Percentiles rank a stretch among this genome's conserved stretches.
These are phyloP conservation scores for Allium sativum DNA, from an alignment of 106 monocot species.

Conservation along the genomic window DNA sequence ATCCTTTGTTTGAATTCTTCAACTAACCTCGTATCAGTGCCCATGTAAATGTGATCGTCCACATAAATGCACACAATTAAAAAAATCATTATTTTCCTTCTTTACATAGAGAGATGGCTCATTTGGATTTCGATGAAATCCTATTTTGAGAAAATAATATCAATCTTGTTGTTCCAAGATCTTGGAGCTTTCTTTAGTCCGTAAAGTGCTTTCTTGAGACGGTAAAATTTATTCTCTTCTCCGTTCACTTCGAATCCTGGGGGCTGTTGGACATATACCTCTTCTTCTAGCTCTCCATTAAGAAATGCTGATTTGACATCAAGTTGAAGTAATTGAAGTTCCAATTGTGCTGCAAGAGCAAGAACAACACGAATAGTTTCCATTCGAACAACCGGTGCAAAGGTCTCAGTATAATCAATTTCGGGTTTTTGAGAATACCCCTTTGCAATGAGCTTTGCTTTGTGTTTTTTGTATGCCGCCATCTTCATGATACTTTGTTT, in stretches of 20 bases:
- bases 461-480: background rate
- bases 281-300: slow-evolving; percentile 5
- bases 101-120: slow-evolving; percentile 3
- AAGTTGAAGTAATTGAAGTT: background rate
- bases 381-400: background rate
- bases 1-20: slow-evolving; percentile 1
- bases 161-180: slow-evolving; percentile 3
- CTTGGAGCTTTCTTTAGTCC: background rate
- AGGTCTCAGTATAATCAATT: background rate
- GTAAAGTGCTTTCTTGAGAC: background rate
- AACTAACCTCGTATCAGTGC: background rate
- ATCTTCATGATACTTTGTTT: slow-evolving; percentile 4
- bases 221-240: background rate
- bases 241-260: background rate
- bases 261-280: background rate
- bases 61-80: slow-evolving; percentile 12
- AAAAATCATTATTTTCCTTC: background rate
- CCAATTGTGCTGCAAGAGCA: background rate
- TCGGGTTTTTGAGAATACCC: background rate
- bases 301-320: slow-evolving; percentile 5
- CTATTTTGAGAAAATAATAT: background rate
- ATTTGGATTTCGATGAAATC: background rate
- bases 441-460: background rate
- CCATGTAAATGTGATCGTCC: slow-evolving; percentile 9
- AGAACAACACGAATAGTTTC: background rate